A percentile compares a stretch with the other conserved stretches of the same genome.
These are phyloP conservation scores for Colletotrichum musae DNA, from an alignment of 2,329 filamentous ascomycete species.

Conservation along the genomic window DNA sequence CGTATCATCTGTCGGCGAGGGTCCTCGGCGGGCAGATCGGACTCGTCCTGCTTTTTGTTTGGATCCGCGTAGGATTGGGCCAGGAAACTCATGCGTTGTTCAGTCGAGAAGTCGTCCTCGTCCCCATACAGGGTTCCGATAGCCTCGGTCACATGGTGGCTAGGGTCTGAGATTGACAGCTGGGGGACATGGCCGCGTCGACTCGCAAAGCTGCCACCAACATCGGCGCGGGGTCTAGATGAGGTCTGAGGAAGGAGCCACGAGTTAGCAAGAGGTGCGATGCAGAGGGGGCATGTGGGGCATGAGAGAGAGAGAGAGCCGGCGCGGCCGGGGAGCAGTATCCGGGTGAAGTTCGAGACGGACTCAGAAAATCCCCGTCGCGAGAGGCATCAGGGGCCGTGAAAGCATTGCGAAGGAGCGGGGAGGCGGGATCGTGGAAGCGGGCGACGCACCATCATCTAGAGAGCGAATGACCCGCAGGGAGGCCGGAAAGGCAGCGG, in stretches of 20 bases:
- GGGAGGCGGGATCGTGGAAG: neutral
- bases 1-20: slow-evolving; percentile 59
- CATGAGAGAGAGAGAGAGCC: slow-evolving; percentile 10
- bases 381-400: neutral
- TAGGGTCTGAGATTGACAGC: slow-evolving; percentile 85
- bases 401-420: neutral
- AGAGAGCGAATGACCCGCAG: slow-evolving; percentile 54
- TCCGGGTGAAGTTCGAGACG: neutral
- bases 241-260: slow-evolving; percentile 63
- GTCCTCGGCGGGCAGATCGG: slow-evolving; percentile 51
- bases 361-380: neutral
- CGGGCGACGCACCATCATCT: slow-evolving; percentile 64
- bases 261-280: slow-evolving; percentile 43
- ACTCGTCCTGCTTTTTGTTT: slow-evolving; percentile 53
- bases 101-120: slow-evolving; percentile 73
- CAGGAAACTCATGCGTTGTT: slow-evolving; percentile 80
- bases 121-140: slow-evolving; percentile 93
- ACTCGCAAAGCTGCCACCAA: slow-evolving; percentile 69
- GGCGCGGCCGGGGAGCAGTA: neutral
- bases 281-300: neutral
- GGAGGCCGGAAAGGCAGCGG: slow-evolving; percentile 53
- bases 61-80: slow-evolving; percentile 67
- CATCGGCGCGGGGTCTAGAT: slow-evolving; percentile 69
- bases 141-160: slow-evolving; percentile 93
- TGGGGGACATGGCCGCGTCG: slow-evolving; percentile 72